phyloP scores from a whole-genome alignment of 1,284 basidiomycete genomes.

The Acaromyces ingoldii region DNA sequence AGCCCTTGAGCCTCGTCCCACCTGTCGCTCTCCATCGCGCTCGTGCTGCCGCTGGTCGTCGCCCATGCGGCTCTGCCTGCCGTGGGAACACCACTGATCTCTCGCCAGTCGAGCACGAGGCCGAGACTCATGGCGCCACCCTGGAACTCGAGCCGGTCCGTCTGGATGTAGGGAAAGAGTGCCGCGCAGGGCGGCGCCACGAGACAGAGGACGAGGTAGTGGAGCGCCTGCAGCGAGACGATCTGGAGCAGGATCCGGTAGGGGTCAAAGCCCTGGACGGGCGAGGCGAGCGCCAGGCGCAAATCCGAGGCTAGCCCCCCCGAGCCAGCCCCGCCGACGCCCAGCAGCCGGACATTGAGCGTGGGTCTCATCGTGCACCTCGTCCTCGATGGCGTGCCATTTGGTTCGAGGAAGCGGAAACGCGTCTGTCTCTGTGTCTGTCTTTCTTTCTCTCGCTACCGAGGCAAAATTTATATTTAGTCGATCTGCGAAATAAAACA shows the following conservation, averaged over 20 bases:
- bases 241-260: constrained; percentile 60
- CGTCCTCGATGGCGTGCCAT: not conserved
- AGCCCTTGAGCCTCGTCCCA: too few species aligned
- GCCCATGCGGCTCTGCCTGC: constrained; percentile 5
- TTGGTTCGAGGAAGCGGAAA: too few species aligned
- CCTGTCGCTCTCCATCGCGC: not conserved
- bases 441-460: too few species aligned
- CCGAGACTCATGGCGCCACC: constrained; percentile 78
- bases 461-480: too few species aligned
- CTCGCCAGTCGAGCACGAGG: constrained; percentile 96
- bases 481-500: too few species aligned
- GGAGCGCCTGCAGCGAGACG: constrained; percentile 80
- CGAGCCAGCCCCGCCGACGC: not conserved
- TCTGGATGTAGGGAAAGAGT: not conserved
- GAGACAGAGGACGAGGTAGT: constrained; percentile 80
- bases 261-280: constrained; percentile 24
- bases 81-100: constrained; percentile 75
- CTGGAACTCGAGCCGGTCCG: constrained; percentile 66
- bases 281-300: not conserved
- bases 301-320: too few species aligned
- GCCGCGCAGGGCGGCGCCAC: constrained; percentile 50
- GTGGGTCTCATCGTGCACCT: not conserved
- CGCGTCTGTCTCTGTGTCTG: too few species aligned
- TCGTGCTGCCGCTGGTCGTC: constrained; percentile 1
- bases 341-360: not conserved